phyloP scores from a whole-genome alignment of 2,329 filamentous ascomycete genomes.

The Trichoderma breve region DNA sequence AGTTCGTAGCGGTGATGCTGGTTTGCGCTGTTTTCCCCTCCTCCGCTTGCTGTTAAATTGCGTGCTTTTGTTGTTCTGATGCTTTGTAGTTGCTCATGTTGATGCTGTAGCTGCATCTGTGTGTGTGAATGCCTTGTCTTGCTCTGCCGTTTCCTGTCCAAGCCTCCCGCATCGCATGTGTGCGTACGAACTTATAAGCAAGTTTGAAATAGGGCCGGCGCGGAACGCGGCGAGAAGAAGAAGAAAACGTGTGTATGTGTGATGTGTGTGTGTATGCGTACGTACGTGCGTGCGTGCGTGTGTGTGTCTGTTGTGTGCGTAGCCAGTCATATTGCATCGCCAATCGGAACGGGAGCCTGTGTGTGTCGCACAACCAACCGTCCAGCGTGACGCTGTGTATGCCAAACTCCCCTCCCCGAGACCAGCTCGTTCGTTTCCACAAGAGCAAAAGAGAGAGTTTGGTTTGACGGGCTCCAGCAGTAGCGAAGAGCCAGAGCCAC shows the following conservation, averaged over 20 bases:
- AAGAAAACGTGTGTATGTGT: background rate
- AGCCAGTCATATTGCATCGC: constrained; percentile 11
- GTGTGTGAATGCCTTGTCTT: background rate
- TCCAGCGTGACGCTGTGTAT: constrained; percentile 16
- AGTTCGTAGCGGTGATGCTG: background rate
- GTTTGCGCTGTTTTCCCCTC: background rate
- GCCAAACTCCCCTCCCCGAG: constrained; percentile 8
- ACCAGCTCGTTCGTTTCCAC: constrained; percentile 10
- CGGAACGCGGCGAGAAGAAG: constrained; percentile 2
- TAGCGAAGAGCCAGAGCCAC: background rate
- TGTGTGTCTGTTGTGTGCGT: constrained; percentile 7
- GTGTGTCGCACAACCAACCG: constrained; percentile 6
- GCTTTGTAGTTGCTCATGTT: background rate
- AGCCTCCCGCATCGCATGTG: background rate
- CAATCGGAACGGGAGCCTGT: constrained; percentile 16
- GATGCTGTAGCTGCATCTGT: background rate
- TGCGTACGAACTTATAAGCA: background rate
- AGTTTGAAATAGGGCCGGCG: constrained; percentile 5
- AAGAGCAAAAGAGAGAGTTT: background rate
- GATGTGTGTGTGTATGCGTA: background rate
- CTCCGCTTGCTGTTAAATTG: background rate
- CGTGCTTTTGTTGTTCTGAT: background rate
- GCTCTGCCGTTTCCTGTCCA: background rate
- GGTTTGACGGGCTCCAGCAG: background rate
- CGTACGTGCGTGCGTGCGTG: background rate